Base-by-base conservation (phyloP, 1,139 yeast species). In the Hemisphaericaspora xylanilytica region DNA sequence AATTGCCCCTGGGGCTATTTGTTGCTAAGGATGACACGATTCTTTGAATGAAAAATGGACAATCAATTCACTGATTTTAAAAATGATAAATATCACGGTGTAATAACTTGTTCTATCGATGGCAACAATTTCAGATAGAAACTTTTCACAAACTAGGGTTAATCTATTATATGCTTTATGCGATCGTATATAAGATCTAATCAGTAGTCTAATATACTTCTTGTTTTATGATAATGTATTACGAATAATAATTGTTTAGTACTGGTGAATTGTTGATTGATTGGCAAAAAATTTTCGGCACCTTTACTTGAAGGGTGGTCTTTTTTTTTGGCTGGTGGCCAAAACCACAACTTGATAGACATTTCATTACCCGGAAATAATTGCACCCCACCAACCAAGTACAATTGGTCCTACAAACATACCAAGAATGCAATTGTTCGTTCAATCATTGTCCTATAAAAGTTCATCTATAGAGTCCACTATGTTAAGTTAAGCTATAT, bases 1-100 rank as follows among this genome's bases (percentile, higher is more conserved):
- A 36, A 31, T 36, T 55, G 67, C 68, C 68, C 68, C 45, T 46
- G 48, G 68, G 68, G 67, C 67, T 59, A 34, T 49, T 51, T 35
- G 42, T 44, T 36, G 52, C 34, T 48, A 50, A 50, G 55, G 63
- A 60, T 55, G 65, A 50, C 67, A 62, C 67, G 61, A 44, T 53
- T 47, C 35, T 29, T 20, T 21, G 26, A 25, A 13, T 17, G 9
- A 28, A 28, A 32, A 22, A 16, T 14, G 32, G 36, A 21, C 4
- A 13, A 26, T 15, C 28, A 25, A n/a, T 25, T 25, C 15, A 25
- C 13, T 32, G 34, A 33, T 25, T 25, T 25, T 5, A 24, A n/a
- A 5, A 29, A 29, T 10, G n/a, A 24, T 7, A 24, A 24, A 24
- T 24, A 24, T 9, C 8, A 24, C 26, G 26, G 26, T n/a, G n/a